Evolutionary conservation across 495 filamentous ascomycete genomes (phyloP), one percentile per base, ranked within the genome.

Genomic region (Aspergillus campestris): DNA sequence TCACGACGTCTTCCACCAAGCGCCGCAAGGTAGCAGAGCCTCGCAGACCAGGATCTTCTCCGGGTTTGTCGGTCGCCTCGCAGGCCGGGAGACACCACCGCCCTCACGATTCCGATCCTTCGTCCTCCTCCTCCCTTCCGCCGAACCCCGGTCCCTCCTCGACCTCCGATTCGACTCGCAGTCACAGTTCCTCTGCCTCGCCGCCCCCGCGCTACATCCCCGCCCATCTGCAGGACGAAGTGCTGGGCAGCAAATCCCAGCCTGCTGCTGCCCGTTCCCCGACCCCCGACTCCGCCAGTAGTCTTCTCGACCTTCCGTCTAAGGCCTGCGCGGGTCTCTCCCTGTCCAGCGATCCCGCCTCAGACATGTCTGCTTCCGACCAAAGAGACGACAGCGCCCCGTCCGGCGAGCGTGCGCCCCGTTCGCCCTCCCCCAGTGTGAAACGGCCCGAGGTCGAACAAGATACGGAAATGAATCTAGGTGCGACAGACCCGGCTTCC

Each of bases 1-100:
- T 78, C 84, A 89, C 77, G 62, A 89, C 85, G 86, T 86, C 86
- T 80, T 86, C 84, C 70, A 76, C 75, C 75, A 94, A 94, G 83
- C 89, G 88, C 81, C 78, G 87, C 65, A 89, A 84, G 77, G 77
- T 89, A 67, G 80, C 76, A 56, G 77, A 76, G 62, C 71, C 73
- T 61, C 58, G 59, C 55, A 64, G 56, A 62, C 61, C 59, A 53
- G 52, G 52, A 44, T 36, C 55, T 33, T 48, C 47, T 42, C 50
- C 59, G 47, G 52, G 49, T 57, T 49, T 56, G 47, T 57, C 60
- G 47, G 49, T 55, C 44, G 56, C 55, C 52, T 57, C 58, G 52
- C 60, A 73, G 54, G 57, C 67, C 54, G 61, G 67, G 60, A 65
- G 62, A 69, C 66, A 64, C 69, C 65, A 66, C 61, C 51, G 50